Conservation (phyloP, 164 flowering plant genomes). For the Taxillus chinensis region DNA sequence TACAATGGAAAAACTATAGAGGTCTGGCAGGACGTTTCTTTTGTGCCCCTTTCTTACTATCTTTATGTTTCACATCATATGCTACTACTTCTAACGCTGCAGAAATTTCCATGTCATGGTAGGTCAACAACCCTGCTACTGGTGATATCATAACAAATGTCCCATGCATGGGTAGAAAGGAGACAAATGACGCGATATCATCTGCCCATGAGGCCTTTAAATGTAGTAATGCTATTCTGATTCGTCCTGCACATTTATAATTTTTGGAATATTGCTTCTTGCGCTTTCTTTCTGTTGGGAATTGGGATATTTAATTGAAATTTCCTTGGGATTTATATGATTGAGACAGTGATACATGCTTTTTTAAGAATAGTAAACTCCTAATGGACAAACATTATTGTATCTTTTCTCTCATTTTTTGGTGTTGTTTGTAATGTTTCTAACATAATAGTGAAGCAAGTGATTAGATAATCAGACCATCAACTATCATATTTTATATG, state of each 20-base stretch:
- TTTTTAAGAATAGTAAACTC: no score
- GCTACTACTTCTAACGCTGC: background rate
- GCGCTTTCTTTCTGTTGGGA: no score
- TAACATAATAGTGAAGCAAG: no score
- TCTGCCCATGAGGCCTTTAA: slow-evolving; percentile 66
- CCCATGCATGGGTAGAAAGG: slow-evolving; percentile 78
- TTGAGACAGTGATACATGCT: no score
- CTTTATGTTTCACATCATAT: background rate
- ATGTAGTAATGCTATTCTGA: slow-evolving; percentile 30
- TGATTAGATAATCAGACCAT: no score
- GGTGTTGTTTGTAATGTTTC: no score
- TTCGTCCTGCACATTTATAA: background rate
- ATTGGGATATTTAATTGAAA: no score
- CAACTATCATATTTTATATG: no score
- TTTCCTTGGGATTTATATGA: no score
- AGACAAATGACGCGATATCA: slow-evolving; percentile 86
- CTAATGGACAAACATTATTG: no score
- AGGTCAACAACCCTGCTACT: slow-evolving; percentile 88
- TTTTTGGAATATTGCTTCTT: background rate
- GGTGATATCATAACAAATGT: slow-evolving; percentile 71
- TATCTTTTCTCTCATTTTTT: no score
- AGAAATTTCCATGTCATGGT: slow-evolving; percentile 16
- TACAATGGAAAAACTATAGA: slow-evolving; percentile 64
- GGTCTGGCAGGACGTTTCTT: slow-evolving; percentile 25
- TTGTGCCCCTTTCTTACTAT: background rate